Evolutionary conservation across 345 rosid genomes (phyloP).

Genomic region (Garcia nutans): DNA sequence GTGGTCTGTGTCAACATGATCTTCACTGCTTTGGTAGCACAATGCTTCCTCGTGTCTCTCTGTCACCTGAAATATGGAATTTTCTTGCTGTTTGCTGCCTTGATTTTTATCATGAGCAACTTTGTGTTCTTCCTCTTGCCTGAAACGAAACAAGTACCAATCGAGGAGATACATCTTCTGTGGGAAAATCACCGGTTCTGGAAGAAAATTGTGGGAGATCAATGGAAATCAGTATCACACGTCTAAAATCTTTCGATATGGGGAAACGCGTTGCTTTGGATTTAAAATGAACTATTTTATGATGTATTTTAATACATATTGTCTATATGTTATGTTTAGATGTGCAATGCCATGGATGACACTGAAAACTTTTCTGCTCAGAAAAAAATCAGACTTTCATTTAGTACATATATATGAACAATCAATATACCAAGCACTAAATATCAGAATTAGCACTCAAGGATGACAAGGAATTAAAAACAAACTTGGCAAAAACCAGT

Average conservation of each 20-base stretch:
- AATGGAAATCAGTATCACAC: not conserved
- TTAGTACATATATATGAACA: not conserved
- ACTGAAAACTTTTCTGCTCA: not conserved
- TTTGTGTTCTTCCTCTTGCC: slow-evolving; percentile 37
- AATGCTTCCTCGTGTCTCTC: slow-evolving; percentile 20
- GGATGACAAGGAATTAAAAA: not conserved
- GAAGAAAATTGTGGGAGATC: slow-evolving; percentile 10
- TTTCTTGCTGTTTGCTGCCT: slow-evolving; percentile 34
- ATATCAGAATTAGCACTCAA: not conserved
- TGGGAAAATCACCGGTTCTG: slow-evolving; percentile 39
- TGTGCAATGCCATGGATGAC: not conserved
- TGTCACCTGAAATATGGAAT: slow-evolving; percentile 31
- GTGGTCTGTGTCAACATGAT: slow-evolving; percentile 23
- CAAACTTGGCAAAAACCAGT: not conserved
- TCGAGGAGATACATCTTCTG: slow-evolving; percentile 31
- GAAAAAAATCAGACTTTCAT: not conserved
- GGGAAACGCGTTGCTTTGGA: not conserved
- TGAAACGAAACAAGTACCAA: slow-evolving; percentile 41
- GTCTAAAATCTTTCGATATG: not conserved
- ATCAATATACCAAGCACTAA: not conserved
- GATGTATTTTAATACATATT: not conserved
- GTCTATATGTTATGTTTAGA: not conserved
- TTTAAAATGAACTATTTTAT: not conserved
- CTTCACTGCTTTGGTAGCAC: slow-evolving; percentile 30
- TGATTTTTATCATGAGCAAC: slow-evolving; percentile 27